phyloP scores from a whole-genome alignment of 139 green algal genomes.

The Coelastrella sp. region DNA sequence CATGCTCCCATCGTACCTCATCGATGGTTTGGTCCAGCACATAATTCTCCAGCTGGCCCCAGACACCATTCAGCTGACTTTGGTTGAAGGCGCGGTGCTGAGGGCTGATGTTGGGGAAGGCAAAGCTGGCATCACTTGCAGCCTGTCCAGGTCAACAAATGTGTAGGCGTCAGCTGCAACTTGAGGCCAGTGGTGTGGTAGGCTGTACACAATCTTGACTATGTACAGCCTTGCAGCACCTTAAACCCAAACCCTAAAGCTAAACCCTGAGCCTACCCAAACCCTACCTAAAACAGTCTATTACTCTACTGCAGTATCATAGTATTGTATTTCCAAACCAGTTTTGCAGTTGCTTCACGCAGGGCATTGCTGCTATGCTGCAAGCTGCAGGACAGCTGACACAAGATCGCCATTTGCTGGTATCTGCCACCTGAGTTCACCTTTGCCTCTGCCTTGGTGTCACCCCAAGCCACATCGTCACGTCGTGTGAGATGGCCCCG shows the following conservation, averaged over 20 bases:
- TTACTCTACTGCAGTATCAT: background rate
- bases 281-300: background rate
- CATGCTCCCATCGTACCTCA: too few species aligned
- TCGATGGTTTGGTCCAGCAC: too few species aligned
- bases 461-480: background rate
- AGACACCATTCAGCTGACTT: too few species aligned
- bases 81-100: background rate
- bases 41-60: too few species aligned
- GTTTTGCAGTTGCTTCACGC: background rate
- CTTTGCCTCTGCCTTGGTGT: background rate
- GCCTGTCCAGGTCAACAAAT: background rate
- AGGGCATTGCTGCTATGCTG: too few species aligned
- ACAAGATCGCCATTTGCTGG: background rate
- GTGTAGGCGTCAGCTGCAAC: background rate
- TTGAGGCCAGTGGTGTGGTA: background rate
- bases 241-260: background rate
- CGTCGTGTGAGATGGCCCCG: background rate
- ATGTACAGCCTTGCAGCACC: background rate
- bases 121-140: background rate
- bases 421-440: background rate
- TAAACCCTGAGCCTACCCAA: background rate
- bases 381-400: background rate
- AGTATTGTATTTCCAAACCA: too few species aligned
- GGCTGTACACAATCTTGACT: background rate
- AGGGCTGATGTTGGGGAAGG: background rate